Evolutionary conservation across 169 alveolate genomes (phyloP).

Genomic region (Plasmodium knowlesi): DNA sequence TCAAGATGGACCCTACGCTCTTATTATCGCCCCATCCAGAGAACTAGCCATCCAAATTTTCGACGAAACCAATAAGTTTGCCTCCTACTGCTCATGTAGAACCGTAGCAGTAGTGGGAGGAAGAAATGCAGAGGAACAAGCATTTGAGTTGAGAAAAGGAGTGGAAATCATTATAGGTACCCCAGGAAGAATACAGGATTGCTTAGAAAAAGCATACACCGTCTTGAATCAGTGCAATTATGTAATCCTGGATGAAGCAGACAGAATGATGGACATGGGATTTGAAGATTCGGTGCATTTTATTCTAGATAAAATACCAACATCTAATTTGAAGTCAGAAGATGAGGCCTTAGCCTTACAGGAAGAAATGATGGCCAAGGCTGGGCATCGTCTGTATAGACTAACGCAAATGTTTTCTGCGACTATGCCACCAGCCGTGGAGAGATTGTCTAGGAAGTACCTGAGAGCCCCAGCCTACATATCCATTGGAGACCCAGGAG

Average conservation of each 20-base stretch:
- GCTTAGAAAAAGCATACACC: slow-evolving; percentile 92
- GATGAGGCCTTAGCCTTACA: slow-evolving; percentile 89
- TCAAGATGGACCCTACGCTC: slow-evolving; percentile 96
- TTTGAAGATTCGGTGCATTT: slow-evolving; percentile 95
- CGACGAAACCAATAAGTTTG: slow-evolving; percentile 92
- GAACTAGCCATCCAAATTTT: slow-evolving; percentile 96
- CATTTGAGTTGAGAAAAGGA: slow-evolving; percentile 93
- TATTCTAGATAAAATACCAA: slow-evolving; percentile 92
- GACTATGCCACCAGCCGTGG: slow-evolving; percentile 96
- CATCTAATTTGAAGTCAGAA: slow-evolving; percentile 87
- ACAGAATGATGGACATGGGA: slow-evolving; percentile 97
- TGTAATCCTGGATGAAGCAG: slow-evolving; percentile 98
- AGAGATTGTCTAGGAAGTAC: slow-evolving; percentile 92
- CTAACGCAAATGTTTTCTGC: slow-evolving; percentile 96
- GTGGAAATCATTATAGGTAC: slow-evolving; percentile 97
- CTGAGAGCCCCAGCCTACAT: slow-evolving; percentile 92
- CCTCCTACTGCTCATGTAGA: slow-evolving; percentile 87
- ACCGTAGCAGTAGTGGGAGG: slow-evolving; percentile 97
- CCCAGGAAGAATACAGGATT: slow-evolving; percentile 97
- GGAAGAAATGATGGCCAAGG: slow-evolving; percentile 89
- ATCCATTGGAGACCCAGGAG: slow-evolving; percentile 96
- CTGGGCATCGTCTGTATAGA: slow-evolving; percentile 91
- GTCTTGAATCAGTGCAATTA: slow-evolving; percentile 94
- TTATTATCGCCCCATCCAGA: slow-evolving; percentile 95
- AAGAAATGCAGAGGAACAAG: slow-evolving; percentile 93